Percentiles rank a stretch among this genome's conserved stretches.
Conservation (phyloP, 139 green algal genomes). For the Desmodesmus armatus region DNA sequence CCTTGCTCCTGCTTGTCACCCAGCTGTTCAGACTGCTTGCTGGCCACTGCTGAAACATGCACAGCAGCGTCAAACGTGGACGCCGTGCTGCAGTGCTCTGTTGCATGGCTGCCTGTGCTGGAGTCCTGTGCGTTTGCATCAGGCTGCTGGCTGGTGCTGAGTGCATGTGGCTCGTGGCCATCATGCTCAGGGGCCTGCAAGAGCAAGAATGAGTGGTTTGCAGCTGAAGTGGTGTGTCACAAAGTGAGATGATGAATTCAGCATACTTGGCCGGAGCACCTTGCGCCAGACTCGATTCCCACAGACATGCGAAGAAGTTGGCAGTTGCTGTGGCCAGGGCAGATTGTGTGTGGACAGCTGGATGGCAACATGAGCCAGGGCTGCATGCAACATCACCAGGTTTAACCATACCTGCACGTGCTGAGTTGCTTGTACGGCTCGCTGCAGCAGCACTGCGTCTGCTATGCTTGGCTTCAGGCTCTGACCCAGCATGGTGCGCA, state of each 20-base stretch:
- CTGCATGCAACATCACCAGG: not conserved
- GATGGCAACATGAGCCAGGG: not conserved
- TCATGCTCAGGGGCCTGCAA: no score
- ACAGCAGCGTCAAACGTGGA: not conserved
- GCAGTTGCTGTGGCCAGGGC: not conserved
- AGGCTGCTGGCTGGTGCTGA: no score
- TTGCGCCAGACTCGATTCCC: not conserved
- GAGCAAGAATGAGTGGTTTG: no score
- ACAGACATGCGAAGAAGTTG: not conserved
- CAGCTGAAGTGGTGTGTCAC: no score
- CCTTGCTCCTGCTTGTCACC: not conserved
- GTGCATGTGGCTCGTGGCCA: no score
- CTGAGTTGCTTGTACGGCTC: not conserved
- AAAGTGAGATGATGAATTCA: no score
- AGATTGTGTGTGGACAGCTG: not conserved
- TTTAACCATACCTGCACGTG: not conserved
- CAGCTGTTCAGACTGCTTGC: not conserved
- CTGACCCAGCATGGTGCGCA: not conserved
- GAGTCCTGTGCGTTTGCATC: not conserved
- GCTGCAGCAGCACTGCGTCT: constrained; percentile 23
- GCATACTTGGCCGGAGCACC: no score
- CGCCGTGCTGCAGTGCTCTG: not conserved
- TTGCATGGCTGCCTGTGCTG: not conserved
- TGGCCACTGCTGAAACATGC: not conserved
- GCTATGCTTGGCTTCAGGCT: constrained; percentile 18